Evolutionary conservation across 768 basidiomycete genomes (phyloP), one percentile per base, ranked within the genome.

Genomic region (Scleroderma citrinum): DNA sequence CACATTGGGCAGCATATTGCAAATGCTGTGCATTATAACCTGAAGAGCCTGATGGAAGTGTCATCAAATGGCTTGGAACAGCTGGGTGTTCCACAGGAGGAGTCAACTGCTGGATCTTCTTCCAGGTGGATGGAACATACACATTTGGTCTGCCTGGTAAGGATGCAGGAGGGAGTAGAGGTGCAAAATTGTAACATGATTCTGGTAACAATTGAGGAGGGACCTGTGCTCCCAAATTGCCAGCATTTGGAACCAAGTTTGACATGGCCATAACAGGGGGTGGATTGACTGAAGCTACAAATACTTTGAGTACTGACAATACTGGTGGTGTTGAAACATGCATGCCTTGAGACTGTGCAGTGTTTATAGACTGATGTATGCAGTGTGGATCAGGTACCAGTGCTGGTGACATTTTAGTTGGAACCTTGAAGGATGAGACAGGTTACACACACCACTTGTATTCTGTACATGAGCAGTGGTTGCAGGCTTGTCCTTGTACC

Each of bases 1-100:
- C 36, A n/a, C 13, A 7, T 21, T 44, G 7, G 14, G 49, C 31
- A 8, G 19, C 19, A 24, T 50, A 50, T 14, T 37, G 26, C 20
- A 24, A 30, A 46, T 50, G 49, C 30, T 50, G 43, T 17, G 31
- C 13, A 13, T 26, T 37, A 37, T 50, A 50, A 32, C 49, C 44
- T 3, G 34, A 20, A 23, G 44, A 24, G 1, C 20, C 44, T 12
- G 26, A 30, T 10, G 31, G 44, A 17, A 45, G 44, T 17, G 17
- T 3, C 17, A 31, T 26, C 17, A 19, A 17, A 31, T 16, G 17
- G 26, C 16, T 17, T 16, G 29, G 14, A 29, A 8, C 26, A 29
- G 26, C 26, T 8, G n/a, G n/a, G n/a, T 8, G 26, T 44, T 16
- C 24, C 14, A 17, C 19, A 20, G 43, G 14, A n/a, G 14, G 11